phyloP scores from a whole-genome alignment of 2,329 filamentous ascomycete species.

The Nemania sp. region DNA sequence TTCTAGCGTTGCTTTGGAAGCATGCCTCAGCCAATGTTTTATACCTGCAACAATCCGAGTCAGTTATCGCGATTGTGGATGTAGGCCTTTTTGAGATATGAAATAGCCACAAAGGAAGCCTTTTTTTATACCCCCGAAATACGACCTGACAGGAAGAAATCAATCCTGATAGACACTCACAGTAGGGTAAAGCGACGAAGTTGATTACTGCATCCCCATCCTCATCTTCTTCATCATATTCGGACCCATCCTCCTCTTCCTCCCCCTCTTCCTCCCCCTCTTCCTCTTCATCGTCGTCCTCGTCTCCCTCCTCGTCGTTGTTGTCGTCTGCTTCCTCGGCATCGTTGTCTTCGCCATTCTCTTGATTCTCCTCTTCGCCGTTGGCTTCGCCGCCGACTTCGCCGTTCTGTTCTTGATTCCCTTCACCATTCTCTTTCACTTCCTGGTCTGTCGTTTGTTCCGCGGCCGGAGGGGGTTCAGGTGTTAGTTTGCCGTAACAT shows the following conservation, averaged over 20 bases:
- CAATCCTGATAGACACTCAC: no score
- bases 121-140: no score
- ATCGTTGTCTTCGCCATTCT: constrained; percentile 16
- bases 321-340: constrained; percentile 25
- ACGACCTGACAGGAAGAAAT: no score
- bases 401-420: no score
- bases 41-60: constrained; percentile 32
- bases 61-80: no score
- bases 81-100: no score
- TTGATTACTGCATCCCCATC: constrained; percentile 30
- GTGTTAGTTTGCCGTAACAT: constrained; percentile 37
- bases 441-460: constrained; percentile 19
- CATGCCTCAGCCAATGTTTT: constrained; percentile 49
- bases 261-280: constrained; percentile 28
- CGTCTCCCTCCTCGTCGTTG: constrained; percentile 22
- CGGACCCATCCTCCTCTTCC: constrained; percentile 20
- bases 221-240: background rate
- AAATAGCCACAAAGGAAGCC: no score
- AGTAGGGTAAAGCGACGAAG: constrained; percentile 41
- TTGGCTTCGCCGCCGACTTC: constrained; percentile 17
- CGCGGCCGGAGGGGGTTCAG: constrained; percentile 13
- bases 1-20: constrained; percentile 47
- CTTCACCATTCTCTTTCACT: background rate
- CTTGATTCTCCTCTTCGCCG: constrained; percentile 17
- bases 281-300: constrained; percentile 22